Conservation (phyloP, 495 filamentous ascomycete genomes). For the Chaetomium cochliodes region DNA sequence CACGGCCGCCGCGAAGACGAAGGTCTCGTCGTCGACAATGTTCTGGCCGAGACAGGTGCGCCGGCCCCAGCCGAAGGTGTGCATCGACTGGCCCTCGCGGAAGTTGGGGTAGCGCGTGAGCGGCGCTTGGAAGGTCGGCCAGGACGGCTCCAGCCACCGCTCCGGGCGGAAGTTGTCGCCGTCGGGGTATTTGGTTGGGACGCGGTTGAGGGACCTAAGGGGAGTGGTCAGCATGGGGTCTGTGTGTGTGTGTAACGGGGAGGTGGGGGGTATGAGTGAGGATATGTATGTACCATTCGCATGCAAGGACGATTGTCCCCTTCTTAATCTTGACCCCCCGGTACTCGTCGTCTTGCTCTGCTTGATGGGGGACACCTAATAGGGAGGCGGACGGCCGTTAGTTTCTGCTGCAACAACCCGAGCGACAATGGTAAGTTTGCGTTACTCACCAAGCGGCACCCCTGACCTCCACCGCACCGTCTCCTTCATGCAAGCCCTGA, state of each 20-base stretch:
- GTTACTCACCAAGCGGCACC: slow-evolving; percentile 45
- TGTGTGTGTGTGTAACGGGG: slow-evolving; percentile 11
- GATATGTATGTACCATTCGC: slow-evolving; percentile 49
- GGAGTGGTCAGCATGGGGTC: neutral
- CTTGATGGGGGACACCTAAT: slow-evolving; percentile 52
- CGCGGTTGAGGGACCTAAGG: slow-evolving; percentile 51
- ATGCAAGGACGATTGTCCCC: slow-evolving; percentile 53
- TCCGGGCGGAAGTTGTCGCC: slow-evolving; percentile 56
- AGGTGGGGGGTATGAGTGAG: no score
- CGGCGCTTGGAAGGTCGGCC: slow-evolving; percentile 56
- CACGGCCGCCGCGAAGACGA: slow-evolving; percentile 49
- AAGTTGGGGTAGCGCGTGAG: slow-evolving; percentile 52
- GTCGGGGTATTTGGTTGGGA: slow-evolving; percentile 50
- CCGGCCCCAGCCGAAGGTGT: slow-evolving; percentile 63
- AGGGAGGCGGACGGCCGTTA: neutral
- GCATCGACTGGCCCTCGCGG: slow-evolving; percentile 50
- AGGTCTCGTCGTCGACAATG: slow-evolving; percentile 60
- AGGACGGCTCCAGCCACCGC: slow-evolving; percentile 52
- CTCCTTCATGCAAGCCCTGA: slow-evolving; percentile 61
- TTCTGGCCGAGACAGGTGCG: slow-evolving; percentile 61
- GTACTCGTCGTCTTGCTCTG: slow-evolving; percentile 51
- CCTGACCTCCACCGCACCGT: slow-evolving; percentile 60
- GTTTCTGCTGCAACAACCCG: neutral
- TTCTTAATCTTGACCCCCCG: slow-evolving; percentile 52
- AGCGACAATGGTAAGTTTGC: neutral